phyloP scores from a whole-genome alignment of 352 stramenopile species.

The Globisporangium paroecandrum region DNA sequence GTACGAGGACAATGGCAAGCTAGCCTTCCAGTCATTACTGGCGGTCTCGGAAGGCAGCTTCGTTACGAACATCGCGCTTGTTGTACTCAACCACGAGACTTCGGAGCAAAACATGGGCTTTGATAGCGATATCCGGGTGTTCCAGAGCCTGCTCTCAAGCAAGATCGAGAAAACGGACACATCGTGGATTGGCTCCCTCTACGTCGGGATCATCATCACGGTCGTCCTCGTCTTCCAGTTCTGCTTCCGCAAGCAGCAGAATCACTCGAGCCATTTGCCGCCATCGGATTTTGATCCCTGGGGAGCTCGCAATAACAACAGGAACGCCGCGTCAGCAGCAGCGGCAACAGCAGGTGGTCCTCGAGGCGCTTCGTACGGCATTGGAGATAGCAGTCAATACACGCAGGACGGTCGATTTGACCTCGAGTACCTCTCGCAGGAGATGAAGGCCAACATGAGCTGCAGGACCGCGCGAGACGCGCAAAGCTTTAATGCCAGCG shows the following conservation, averaged over 20 bases:
- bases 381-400: neutral
- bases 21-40: neutral
- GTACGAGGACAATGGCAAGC: neutral
- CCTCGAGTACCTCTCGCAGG: constrained; percentile 13
- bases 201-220: constrained; percentile 17
- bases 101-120: no score
- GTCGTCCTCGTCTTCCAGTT: constrained; percentile 31
- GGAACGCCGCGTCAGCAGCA: neutral
- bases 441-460: constrained; percentile 13
- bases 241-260: constrained; percentile 22
- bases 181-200: constrained; percentile 27
- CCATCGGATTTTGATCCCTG: neutral
- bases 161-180: constrained; percentile 18
- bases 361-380: neutral
- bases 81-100: neutral
- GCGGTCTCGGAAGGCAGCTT: constrained; percentile 29
- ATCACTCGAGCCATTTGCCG: neutral
- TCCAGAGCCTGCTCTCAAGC: constrained; percentile 32
- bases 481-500: neutral
- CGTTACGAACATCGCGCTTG: constrained; percentile 23
- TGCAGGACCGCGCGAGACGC: constrained; percentile 2
- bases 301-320: neutral
- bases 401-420: constrained; percentile 13
- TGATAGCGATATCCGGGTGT: constrained; percentile 17
- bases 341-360: neutral